phyloP scores from a whole-genome alignment of 305 asterid genomes.

The Fraxinus floribunda region DNA sequence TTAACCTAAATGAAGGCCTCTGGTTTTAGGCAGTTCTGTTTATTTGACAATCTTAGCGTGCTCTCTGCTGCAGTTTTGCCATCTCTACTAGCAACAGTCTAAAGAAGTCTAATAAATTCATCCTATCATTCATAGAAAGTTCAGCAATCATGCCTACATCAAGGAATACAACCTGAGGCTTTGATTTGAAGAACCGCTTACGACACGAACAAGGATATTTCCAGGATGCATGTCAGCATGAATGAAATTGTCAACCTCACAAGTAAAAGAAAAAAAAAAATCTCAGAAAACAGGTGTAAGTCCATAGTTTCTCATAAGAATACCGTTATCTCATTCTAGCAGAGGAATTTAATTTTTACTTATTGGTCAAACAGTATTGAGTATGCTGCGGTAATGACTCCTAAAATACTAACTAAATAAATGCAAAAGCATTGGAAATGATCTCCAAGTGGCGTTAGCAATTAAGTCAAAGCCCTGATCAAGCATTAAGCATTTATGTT shows the following conservation, averaged over 20 bases:
- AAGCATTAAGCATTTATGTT: background rate
- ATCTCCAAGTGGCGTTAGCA: background rate
- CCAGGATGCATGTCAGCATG: slow-evolving; percentile 99
- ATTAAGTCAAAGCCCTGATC: background rate
- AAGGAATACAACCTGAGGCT: slow-evolving; percentile 75
- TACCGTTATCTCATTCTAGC: background rate
- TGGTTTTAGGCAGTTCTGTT: slow-evolving; percentile 73
- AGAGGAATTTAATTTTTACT: background rate
- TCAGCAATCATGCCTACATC: slow-evolving; percentile 94
- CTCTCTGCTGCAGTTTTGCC: slow-evolving; percentile 76
- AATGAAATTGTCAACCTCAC: slow-evolving; percentile 94
- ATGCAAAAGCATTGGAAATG: background rate
- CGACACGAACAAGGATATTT: slow-evolving; percentile 84
- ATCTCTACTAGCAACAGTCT: slow-evolving; percentile 79
- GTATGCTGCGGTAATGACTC: background rate
- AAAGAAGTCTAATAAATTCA: slow-evolving; percentile 63
- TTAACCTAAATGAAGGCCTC: slow-evolving; percentile 62
- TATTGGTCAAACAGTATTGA: background rate
- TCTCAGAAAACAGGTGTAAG: slow-evolving; percentile 14
- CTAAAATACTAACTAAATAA: background rate
- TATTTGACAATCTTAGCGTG: slow-evolving; percentile 66
- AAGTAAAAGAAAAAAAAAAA: slow-evolving; percentile 14
- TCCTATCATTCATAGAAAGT: slow-evolving; percentile 62
- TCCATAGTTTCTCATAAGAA: background rate
- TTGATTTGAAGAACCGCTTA: slow-evolving; percentile 58